phyloP scores from a whole-genome alignment of 352 stramenopile genomes.

The Pythium scleroteichum region DNA sequence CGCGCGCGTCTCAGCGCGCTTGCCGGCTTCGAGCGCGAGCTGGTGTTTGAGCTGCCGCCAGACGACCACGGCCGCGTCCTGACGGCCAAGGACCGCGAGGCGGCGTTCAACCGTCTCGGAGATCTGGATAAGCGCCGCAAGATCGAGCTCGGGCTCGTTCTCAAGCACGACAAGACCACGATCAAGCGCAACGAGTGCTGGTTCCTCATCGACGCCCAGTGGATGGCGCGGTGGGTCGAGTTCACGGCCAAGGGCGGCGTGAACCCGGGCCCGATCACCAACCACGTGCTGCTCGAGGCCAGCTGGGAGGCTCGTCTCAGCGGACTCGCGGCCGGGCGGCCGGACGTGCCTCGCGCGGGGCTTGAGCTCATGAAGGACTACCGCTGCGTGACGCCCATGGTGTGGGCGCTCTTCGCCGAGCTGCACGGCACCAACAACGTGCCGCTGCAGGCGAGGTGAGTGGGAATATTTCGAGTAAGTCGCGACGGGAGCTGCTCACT shows the following conservation, averaged over 20 bases:
- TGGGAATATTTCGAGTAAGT: not conserved
- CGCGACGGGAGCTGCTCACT: not conserved
- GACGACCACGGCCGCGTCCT: constrained; percentile 4
- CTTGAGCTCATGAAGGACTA: constrained; percentile 62
- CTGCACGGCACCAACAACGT: constrained; percentile 58
- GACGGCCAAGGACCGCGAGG: constrained; percentile 7
- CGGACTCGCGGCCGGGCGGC: constrained; percentile 36
- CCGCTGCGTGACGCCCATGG: constrained; percentile 68
- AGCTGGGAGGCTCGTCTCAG: constrained; percentile 38
- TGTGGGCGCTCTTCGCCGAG: constrained; percentile 71
- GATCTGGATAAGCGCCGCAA: constrained; percentile 62
- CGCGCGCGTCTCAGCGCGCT: constrained; percentile 45
- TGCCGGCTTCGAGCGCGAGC: constrained; percentile 34
- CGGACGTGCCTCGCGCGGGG: constrained; percentile 42
- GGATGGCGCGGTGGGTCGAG: constrained; percentile 63
- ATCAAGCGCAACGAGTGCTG: constrained; percentile 72
- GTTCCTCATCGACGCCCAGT: constrained; percentile 65
- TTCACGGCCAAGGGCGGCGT: constrained; percentile 56
- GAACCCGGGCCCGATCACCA: constrained; percentile 63
- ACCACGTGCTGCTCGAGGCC: constrained; percentile 48
- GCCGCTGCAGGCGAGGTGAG: constrained; percentile 31
- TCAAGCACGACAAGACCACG: constrained; percentile 57
- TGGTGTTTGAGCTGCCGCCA: constrained; percentile 52
- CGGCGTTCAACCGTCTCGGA: constrained; percentile 26
- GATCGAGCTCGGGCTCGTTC: constrained; percentile 60